These are phyloP conservation scores for Dicorynia guianensis DNA, from an alignment of 306 rosid species.

Conservation along the genomic window DNA sequence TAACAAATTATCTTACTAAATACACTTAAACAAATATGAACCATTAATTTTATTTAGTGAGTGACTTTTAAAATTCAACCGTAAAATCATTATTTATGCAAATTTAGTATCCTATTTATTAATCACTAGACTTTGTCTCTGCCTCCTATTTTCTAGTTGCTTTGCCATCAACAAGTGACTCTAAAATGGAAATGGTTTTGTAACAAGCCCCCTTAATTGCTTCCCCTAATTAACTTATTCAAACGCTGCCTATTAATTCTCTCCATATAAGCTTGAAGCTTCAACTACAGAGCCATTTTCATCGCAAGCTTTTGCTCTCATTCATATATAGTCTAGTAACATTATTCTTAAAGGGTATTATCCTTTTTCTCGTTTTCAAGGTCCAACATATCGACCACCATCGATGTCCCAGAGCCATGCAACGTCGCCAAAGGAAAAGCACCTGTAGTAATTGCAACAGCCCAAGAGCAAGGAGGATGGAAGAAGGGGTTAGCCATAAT, in stretches of 20 bases:
- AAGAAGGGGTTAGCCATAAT: constrained; percentile 48
- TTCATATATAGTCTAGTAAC: constrained; percentile 34
- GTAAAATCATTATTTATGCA: too few species aligned
- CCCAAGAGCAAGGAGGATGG: constrained; percentile 37
- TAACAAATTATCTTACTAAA: too few species aligned
- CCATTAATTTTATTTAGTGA: too few species aligned
- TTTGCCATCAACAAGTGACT: constrained; percentile 1
- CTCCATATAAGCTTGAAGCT: constrained; percentile 18
- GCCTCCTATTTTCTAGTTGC: background rate
- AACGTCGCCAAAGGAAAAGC: constrained; percentile 41
- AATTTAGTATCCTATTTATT: too few species aligned
- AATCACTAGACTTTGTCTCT: too few species aligned
- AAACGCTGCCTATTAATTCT: background rate
- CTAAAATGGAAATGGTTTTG: background rate
- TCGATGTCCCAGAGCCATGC: constrained; percentile 49
- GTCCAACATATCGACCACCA: constrained; percentile 44
- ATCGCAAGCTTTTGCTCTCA: background rate
- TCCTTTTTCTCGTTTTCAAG: background rate
- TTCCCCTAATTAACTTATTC: background rate
- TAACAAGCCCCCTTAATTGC: constrained; percentile 6
- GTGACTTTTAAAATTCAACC: too few species aligned
- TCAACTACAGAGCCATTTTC: constrained; percentile 3
- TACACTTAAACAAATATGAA: too few species aligned
- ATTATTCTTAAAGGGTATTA: too few species aligned
- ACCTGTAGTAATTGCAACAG: constrained; percentile 7